Percentiles rank a stretch among this genome's conserved stretches.
Conservation (phyloP, 805 yeast genomes). For the Pichia pseudocactophila region DNA sequence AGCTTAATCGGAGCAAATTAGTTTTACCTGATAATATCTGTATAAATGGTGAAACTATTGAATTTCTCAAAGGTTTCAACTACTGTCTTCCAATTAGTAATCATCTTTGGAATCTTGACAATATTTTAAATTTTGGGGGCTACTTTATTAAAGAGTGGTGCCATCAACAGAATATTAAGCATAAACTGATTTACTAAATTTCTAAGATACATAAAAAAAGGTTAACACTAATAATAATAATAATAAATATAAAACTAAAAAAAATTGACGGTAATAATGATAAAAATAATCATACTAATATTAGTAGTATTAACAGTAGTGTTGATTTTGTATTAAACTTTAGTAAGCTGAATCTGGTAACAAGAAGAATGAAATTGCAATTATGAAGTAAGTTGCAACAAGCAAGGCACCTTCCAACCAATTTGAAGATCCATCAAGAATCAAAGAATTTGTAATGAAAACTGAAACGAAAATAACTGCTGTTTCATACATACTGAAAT, state of each 20-base stretch:
- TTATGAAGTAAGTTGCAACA: slow-evolving; percentile 73
- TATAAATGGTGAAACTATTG: not conserved
- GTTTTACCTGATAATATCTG: not conserved
- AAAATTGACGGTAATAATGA: no score
- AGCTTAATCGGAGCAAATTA: slow-evolving; percentile 6
- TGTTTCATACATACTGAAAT: slow-evolving; percentile 89
- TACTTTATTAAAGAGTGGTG: slow-evolving; percentile 18
- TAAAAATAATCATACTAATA: no score
- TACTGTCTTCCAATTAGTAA: slow-evolving; percentile 14
- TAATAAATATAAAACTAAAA: no score
- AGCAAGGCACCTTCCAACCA: slow-evolving; percentile 97
- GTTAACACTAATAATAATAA: no score
- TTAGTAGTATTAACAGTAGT: no score
- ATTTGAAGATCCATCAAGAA: slow-evolving; percentile 89
- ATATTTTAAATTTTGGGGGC: slow-evolving; percentile 18
- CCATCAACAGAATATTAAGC: not conserved
- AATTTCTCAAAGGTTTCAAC: slow-evolving; percentile 8
- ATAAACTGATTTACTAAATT: not conserved
- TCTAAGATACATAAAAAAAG: no score
- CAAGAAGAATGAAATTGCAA: slow-evolving; percentile 83
- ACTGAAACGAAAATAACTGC: slow-evolving; percentile 86
- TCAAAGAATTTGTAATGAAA: slow-evolving; percentile 75
- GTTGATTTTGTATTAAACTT: no score
- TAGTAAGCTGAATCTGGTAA: slow-evolving; percentile 54
- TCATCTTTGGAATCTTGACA: slow-evolving; percentile 10